Evolutionary conservation across 345 rosid species (phyloP), one percentile per base, ranked within the genome.

Genomic region (Brassica incana): DNA sequence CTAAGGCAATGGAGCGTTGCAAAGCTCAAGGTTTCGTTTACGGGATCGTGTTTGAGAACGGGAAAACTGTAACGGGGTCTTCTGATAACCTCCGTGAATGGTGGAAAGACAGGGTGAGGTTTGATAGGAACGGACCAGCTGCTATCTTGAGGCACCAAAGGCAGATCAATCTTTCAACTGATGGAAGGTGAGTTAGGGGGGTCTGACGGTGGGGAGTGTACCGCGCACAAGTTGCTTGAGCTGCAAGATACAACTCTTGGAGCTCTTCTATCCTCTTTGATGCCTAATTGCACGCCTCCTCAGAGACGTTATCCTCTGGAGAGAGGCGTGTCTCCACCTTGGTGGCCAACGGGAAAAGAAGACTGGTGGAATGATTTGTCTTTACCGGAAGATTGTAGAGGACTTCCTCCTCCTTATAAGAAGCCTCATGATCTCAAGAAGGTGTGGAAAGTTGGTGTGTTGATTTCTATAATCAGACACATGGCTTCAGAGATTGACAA

Each of bases 161-260:
- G 1, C 96, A 90, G 54, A 86, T 84, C 72, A 83, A 82, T 72
- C 5, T 18, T 6, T 86, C 29, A 6, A 84, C 80, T 1, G 75
- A 76, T 78, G 83, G 18, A 50, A 50, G 58, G 58, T 50, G 58
- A 50, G 7, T 86, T 83, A 75, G 87, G 90, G 5, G 87, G 90
- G 5, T 52, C 80, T 50, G 58, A 5, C 8, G 50, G 79, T 6
- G 87, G 88, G 12, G 94, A 89, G 14, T 88, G 88, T 16, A 89
- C 98, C 2, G 92, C 93, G 0, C 89, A 87, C 76, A 91, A 92
- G 30, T 83, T 93, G 81, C 99, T 92, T 80, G 98, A 91, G 85
- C 90, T 95, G 73, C 99, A 95, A 83, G 99, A 95, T 79, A 95
- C 99, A 2, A 93, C 99, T 60, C 89, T 95, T 2, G 99, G 98